Evolutionary conservation across 2,329 filamentous ascomycete genomes (phyloP), one percentile per base, ranked within the genome.

Genomic region (Lasiodiplodia theobromae): DNA sequence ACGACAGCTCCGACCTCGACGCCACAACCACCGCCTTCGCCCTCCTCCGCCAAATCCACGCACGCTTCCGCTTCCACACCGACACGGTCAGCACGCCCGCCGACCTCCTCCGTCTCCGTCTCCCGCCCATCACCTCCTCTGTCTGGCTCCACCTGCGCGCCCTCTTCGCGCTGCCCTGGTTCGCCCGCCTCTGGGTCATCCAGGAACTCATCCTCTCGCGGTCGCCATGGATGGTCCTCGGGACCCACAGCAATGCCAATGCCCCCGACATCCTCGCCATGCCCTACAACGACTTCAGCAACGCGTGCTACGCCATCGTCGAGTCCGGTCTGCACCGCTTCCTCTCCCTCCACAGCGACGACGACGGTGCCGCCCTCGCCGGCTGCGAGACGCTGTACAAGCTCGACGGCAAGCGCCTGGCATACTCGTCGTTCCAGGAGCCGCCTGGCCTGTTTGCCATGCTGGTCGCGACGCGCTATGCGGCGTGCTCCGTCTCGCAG

Each of bases 161-260:
- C 31, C 53, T 76, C 8, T 65, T 76, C 25, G 57, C 68, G 16
- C 65, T 72, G 37, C 69, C 69, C 2, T 76, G 74, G 74, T 72
- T 75, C n/a, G 57, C 63, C 21, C 68, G 74, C 37, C 28, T 74
- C 4, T 75, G 74, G 74, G 73, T 73, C 4, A 73, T 76, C 14
- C 74, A 75, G 57, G 74, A 75, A 63, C 73, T 71, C 4, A 63
- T 73, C 1, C 69, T 75, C 6, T 75, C 74, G 4, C 52, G 66
- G 70, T 1, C 23, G 71, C 7, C 74, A 71, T 28, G 25, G 25
- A 25, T 25, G 25, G 25, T 12, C 73, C 25, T 70, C 69, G 25
- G 25, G 25, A 25, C 25, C 7, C 18, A 28, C 52, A 14, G 21
- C 18, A 8, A 28, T 8, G 21, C 52, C 52, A 21, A 56, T 14